Evolutionary conservation across 495 filamentous ascomycete species (phyloP).

Genomic region (Aspergillus egyptiacus): DNA sequence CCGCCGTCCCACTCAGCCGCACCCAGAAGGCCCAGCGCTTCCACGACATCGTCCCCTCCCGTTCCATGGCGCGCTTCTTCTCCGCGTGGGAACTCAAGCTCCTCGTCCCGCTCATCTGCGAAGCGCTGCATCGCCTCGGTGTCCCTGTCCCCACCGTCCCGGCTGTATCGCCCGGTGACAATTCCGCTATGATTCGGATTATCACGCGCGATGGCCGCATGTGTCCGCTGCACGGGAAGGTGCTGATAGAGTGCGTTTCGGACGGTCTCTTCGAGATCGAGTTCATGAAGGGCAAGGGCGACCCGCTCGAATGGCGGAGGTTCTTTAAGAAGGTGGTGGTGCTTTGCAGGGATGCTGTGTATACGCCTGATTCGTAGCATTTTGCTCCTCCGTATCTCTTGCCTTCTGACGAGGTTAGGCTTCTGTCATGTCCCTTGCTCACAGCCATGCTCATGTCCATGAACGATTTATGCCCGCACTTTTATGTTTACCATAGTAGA

Average conservation of each 20-base stretch:
- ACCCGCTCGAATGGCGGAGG: constrained; percentile 93
- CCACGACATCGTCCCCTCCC: constrained; percentile 76
- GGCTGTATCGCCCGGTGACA: constrained; percentile 37
- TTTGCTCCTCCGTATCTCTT: neutral
- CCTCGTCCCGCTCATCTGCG: constrained; percentile 71
- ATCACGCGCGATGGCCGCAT: constrained; percentile 70
- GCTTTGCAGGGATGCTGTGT: constrained; percentile 76
- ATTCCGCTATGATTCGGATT: constrained; percentile 59
- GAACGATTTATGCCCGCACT: neutral
- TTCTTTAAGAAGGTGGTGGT: constrained; percentile 92
- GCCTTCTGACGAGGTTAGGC: neutral
- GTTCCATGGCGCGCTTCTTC: constrained; percentile 85
- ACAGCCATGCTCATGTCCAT: no score
- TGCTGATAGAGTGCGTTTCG: constrained; percentile 67
- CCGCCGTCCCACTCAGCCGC: constrained; percentile 68
- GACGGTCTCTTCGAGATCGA: constrained; percentile 70
- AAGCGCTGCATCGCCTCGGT: constrained; percentile 76
- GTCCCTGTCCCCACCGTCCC: constrained; percentile 59
- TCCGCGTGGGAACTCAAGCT: constrained; percentile 71
- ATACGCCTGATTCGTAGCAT: constrained; percentile 37
- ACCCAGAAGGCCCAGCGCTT: constrained; percentile 87
- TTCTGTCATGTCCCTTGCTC: constrained; percentile 3
- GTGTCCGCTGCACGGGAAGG: constrained; percentile 76
- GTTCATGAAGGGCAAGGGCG: constrained; percentile 91
- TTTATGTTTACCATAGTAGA: no score